Evolutionary conservation across 176 grass and related monocot species (phyloP).

Genomic region (Thalia dealbata): DNA sequence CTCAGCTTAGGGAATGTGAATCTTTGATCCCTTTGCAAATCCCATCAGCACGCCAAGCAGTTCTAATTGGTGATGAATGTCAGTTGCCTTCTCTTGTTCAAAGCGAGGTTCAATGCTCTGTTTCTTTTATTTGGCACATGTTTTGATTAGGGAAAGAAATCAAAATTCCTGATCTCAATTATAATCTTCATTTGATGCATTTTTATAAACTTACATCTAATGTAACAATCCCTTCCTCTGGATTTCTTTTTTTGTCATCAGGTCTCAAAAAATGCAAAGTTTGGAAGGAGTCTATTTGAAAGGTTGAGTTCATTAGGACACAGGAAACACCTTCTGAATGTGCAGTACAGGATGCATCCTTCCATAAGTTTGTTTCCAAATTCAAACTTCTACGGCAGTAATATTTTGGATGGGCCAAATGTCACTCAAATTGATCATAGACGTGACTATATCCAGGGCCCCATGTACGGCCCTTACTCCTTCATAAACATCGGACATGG

Average conservation of each 20-base stretch:
- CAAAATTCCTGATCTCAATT: too few relatives aligned
- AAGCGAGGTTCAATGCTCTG: slow-evolving; percentile 55
- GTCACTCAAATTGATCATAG: slow-evolving; percentile 35
- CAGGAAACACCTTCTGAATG: slow-evolving; percentile 52
- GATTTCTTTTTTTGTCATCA: neutral
- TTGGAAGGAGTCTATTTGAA: slow-evolving; percentile 76
- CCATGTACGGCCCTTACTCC: slow-evolving; percentile 60
- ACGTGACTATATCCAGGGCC: slow-evolving; percentile 35
- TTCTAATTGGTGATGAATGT: slow-evolving; percentile 79
- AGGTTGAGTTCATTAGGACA: slow-evolving; percentile 50
- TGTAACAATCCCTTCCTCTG: too few relatives aligned
- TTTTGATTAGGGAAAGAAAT: too few relatives aligned
- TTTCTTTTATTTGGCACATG: neutral
- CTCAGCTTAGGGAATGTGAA: slow-evolving; percentile 77
- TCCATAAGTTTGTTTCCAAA: slow-evolving; percentile 71
- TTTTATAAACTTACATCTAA: too few relatives aligned
- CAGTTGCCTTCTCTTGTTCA: slow-evolving; percentile 62
- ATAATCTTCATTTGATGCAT: too few relatives aligned
- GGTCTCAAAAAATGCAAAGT: slow-evolving; percentile 54
- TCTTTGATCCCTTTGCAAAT: slow-evolving; percentile 55
- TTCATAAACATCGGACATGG: slow-evolving; percentile 67
- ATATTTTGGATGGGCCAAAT: slow-evolving; percentile 43
- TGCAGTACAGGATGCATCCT: slow-evolving; percentile 87
- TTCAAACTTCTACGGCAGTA: slow-evolving; percentile 42
- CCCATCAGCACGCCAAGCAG: slow-evolving; percentile 33